phyloP scores from a whole-genome alignment of 768 basidiomycete species.

The Agaricus sinodeliciosus region DNA sequence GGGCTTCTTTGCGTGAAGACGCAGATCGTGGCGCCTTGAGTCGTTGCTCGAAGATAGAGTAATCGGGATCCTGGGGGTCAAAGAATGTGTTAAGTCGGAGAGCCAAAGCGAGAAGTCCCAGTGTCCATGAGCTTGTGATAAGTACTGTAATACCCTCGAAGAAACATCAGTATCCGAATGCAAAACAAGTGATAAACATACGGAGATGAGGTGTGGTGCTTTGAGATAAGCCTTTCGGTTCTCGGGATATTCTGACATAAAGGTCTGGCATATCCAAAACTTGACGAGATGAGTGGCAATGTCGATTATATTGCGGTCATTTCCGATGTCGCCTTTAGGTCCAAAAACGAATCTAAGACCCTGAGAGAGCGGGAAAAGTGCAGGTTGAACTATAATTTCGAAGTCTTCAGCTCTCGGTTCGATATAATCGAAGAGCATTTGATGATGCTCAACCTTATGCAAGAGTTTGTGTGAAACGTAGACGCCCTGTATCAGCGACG shows the following conservation, averaged over 20 bases:
- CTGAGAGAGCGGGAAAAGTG: constrained; percentile 4
- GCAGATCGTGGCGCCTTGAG: background rate
- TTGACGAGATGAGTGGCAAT: constrained; percentile 23
- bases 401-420: constrained; percentile 7
- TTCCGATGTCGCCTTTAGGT: constrained; percentile 11
- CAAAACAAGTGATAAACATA: background rate
- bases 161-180: background rate
- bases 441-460: constrained; percentile 3
- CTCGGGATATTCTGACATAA: constrained; percentile 18
- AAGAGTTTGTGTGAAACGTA: background rate
- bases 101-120: constrained; percentile 17
- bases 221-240: constrained; percentile 14
- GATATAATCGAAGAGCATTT: constrained; percentile 13
- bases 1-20: background rate
- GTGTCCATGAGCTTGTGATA: constrained; percentile 15
- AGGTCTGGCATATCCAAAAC: constrained; percentile 22
- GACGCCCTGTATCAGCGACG: background rate
- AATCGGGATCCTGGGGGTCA: constrained; percentile 5
- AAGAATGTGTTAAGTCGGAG: constrained; percentile 18
- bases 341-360: constrained; percentile 7
- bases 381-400: constrained; percentile 6
- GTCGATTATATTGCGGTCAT: constrained; percentile 17
- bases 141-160: constrained; percentile 13
- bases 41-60: background rate
- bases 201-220: constrained; percentile 18